A percentile compares a stretch with the other conserved stretches of the same genome.
phyloP scores from a whole-genome alignment of 2,329 filamentous ascomycete species.

The Calonectria pseudoreteaudii region DNA sequence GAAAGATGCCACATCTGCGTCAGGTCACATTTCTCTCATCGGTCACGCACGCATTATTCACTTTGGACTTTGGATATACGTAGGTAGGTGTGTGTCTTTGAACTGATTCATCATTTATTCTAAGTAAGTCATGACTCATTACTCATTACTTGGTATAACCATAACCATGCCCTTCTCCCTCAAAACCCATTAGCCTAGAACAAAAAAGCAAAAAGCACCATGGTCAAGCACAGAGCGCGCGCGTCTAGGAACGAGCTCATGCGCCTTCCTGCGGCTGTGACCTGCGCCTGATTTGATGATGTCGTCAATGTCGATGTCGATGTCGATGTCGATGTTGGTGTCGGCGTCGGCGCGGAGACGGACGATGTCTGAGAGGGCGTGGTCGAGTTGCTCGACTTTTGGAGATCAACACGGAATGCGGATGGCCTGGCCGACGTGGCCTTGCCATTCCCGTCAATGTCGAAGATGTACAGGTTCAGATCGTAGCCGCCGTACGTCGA shows the following conservation, averaged over 20 bases:
- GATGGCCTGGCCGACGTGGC: background rate
- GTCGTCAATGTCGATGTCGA: background rate
- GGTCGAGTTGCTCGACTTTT: background rate
- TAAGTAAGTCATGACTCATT: background rate
- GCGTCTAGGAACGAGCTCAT: background rate
- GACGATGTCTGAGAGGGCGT: background rate
- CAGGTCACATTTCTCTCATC: background rate
- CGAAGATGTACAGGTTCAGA: background rate
- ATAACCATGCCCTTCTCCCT: background rate
- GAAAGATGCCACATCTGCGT: background rate
- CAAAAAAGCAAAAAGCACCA: background rate
- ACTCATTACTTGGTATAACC: background rate
- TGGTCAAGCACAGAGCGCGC: background rate
- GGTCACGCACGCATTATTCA: too few species aligned
- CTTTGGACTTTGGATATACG: too few species aligned
- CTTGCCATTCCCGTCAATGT: background rate
- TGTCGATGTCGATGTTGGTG: background rate
- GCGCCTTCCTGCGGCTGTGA: background rate
- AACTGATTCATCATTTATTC: constrained; percentile 1
- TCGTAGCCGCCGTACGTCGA: background rate
- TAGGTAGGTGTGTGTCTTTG: background rate
- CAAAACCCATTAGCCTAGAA: background rate
- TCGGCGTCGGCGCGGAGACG: background rate
- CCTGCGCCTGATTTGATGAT: background rate
- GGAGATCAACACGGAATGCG: background rate